These are phyloP conservation scores for Hypoxylon cercidicola DNA, from an alignment of 495 filamentous ascomycete species.

Conservation along the genomic window DNA sequence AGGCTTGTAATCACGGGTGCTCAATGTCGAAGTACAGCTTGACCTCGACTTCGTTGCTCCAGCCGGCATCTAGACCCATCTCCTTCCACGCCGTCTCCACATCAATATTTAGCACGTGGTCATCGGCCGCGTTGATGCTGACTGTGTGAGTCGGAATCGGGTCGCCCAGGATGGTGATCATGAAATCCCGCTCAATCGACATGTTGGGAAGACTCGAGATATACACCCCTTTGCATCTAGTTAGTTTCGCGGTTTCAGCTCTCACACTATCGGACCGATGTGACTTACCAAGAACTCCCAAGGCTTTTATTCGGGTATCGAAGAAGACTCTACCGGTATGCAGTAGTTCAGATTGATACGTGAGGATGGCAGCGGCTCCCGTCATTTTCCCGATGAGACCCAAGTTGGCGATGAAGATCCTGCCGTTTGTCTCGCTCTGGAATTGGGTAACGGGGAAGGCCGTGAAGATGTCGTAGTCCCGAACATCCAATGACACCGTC, in stretches of 20 bases:
- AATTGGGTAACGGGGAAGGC: conserved; percentile 73
- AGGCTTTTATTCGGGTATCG: conserved; percentile 76
- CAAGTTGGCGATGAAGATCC: conserved; percentile 69
- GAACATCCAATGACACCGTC: conserved; percentile 66
- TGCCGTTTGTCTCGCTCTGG: conserved; percentile 52
- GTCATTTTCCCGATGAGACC: conserved; percentile 92
- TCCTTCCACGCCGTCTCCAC: conserved; percentile 80
- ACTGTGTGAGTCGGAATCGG: conserved; percentile 76
- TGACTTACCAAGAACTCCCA: conserved; percentile 78
- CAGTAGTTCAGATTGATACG: conserved; percentile 63
- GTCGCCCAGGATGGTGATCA: conserved; percentile 78
- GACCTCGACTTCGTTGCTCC: conserved; percentile 85
- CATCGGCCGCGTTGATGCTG: conserved; percentile 60
- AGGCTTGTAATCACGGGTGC: conserved; percentile 27
- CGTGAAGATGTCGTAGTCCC: conserved; percentile 84
- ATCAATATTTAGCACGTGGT: conserved; percentile 79
- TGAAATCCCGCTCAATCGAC: conserved; percentile 71
- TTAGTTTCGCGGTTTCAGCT: conserved; percentile 2
- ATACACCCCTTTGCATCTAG: conserved; percentile 64
- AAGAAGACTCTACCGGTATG: conserved; percentile 70
- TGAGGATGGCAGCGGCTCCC: conserved; percentile 79
- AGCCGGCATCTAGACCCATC: conserved; percentile 74
- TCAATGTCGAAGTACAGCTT: conserved; percentile 66
- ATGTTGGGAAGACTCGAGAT: conserved; percentile 72
- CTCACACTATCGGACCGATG: background rate